Evolutionary conservation across 306 rosid species (phyloP).

Genomic region (Dalbergia oliveri): DNA sequence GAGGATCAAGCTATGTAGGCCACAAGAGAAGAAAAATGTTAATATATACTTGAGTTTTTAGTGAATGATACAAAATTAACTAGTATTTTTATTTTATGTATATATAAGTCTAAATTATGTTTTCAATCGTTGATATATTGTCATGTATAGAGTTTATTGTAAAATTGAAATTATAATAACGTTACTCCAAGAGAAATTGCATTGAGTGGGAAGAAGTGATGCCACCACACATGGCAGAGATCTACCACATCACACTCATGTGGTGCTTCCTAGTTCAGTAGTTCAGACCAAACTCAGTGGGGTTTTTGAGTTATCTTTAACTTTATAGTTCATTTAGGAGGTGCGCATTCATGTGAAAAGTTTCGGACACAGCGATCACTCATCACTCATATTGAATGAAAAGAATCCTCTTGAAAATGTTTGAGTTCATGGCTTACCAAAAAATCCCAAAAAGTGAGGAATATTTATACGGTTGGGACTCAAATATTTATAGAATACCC

Average conservation of each 20-base stretch:
- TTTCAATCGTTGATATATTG: too few species aligned
- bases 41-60: too few species aligned
- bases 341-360: slow-evolving; percentile 49
- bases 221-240: slow-evolving; percentile 36
- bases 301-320: slow-evolving; percentile 21
- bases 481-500: too few species aligned
- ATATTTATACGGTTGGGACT: background rate
- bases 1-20: slow-evolving; percentile 15
- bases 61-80: too few species aligned
- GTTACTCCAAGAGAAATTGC: too few species aligned
- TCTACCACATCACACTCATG: slow-evolving; percentile 2
- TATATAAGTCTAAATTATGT: too few species aligned
- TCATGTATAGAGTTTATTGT: too few species aligned
- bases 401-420: background rate
- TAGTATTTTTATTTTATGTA: too few species aligned
- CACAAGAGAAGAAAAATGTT: background rate
- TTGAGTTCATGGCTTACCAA: slow-evolving; percentile 13
- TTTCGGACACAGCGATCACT: slow-evolving; percentile 4
- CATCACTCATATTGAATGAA: slow-evolving; percentile 22
- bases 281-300: slow-evolving; percentile 22
- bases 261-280: slow-evolving; percentile 24
- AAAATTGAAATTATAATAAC: too few species aligned
- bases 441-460: background rate
- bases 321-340: slow-evolving; percentile 52
- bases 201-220: background rate